phyloP scores from a whole-genome alignment of 768 basidiomycete species.

The Psilocybe cyanescens region DNA sequence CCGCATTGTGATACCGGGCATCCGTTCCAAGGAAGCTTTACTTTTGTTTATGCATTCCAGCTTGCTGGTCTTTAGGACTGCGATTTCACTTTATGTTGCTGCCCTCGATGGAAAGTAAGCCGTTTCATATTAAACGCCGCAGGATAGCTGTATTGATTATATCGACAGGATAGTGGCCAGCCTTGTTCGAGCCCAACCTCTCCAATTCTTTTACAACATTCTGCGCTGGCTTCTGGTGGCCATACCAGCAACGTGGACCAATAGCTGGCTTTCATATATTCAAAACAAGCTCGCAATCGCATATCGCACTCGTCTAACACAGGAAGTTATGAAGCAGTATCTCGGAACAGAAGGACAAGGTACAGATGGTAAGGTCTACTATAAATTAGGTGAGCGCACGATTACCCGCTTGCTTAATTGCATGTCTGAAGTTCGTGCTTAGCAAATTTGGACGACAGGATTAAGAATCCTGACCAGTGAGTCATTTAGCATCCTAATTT shows the following conservation, averaged over 20 bases:
- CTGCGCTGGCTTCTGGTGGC: constrained; percentile 90
- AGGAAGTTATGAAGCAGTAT: constrained; percentile 82
- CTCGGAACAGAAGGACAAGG: constrained; percentile 72
- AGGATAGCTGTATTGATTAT: background rate
- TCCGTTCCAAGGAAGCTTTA: constrained; percentile 85
- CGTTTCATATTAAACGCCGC: background rate
- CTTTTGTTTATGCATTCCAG: constrained; percentile 88
- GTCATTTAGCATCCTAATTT: background rate
- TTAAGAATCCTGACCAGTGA: constrained; percentile 95
- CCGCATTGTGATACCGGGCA: constrained; percentile 85
- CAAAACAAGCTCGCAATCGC: constrained; percentile 93
- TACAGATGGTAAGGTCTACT: constrained; percentile 83
- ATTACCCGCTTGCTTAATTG: background rate
- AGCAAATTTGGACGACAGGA: constrained; percentile 95
- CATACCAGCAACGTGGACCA: constrained; percentile 91
- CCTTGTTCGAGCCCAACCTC: constrained; percentile 83
- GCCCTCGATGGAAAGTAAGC: constrained; percentile 88
- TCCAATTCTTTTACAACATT: constrained; percentile 84
- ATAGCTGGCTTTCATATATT: constrained; percentile 90
- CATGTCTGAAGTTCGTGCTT: constrained; percentile 8
- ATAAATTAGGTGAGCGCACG: constrained; percentile 75
- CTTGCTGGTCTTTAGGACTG: constrained; percentile 87
- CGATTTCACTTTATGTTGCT: constrained; percentile 93
- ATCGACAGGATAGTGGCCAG: constrained; percentile 85
- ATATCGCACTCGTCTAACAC: constrained; percentile 85